phyloP scores from a whole-genome alignment of 345 rosid genomes.

The Chamaenerion angustifolium region DNA sequence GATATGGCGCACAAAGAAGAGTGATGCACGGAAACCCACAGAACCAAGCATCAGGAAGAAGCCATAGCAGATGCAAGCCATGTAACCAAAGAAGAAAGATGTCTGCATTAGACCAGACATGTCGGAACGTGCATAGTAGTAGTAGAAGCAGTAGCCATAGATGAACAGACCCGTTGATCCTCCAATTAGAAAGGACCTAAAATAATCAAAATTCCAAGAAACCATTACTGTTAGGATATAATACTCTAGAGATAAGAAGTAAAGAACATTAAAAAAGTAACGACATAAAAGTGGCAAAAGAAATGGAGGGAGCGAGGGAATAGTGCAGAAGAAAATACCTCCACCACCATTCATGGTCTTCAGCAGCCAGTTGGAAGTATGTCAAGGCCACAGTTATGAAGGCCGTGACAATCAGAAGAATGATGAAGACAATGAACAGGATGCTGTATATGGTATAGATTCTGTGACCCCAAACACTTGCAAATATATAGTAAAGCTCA shows the following conservation, averaged over 20 bases:
- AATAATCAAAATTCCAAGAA: no score
- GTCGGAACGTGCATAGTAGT: constrained; percentile 17
- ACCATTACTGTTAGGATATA: no score
- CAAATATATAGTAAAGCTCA: constrained; percentile 29
- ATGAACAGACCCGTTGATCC: constrained; percentile 21
- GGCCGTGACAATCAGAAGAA: constrained; percentile 31
- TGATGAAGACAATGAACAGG: constrained; percentile 30
- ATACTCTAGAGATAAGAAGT: no score
- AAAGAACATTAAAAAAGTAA: no score
- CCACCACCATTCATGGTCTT: constrained; percentile 37
- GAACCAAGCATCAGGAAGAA: constrained; percentile 23
- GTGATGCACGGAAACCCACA: constrained; percentile 18
- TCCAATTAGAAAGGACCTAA: constrained; percentile 17
- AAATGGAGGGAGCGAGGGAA: no score
- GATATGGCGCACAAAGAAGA: constrained; percentile 20
- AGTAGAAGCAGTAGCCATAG: constrained; percentile 20
- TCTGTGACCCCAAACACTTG: constrained; percentile 37
- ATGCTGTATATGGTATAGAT: constrained; percentile 32
- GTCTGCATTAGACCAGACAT: constrained; percentile 28
- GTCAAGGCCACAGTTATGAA: constrained; percentile 29
- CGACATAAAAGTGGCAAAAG: no score
- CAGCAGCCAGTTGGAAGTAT: constrained; percentile 34
- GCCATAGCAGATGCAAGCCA: constrained; percentile 24
- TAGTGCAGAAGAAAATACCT: constrained; percentile 1
- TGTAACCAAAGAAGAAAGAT: constrained; percentile 24